Evolutionary conservation across 768 basidiomycete species (phyloP), one percentile per base, ranked within the genome.

Genomic region (Amanita inopinata): DNA sequence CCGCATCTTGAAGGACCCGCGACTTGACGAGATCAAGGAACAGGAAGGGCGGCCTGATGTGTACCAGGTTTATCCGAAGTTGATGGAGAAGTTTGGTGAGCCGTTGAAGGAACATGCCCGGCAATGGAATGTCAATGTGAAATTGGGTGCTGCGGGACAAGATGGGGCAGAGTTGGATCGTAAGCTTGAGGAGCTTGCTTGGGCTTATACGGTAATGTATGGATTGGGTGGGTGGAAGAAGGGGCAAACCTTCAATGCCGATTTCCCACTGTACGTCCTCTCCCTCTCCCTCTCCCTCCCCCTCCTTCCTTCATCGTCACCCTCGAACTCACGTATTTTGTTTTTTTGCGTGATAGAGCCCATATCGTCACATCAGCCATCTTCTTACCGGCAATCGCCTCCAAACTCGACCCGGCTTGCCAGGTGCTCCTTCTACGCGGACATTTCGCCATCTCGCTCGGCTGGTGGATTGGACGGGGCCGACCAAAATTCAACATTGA

Each of bases 331-430:
- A n/a, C n/a, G n/a, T n/a, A n/a, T n/a, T n/a, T n/a, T n/a, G n/a
- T n/a, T n/a, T n/a, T n/a, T n/a, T n/a, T n/a, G n/a, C n/a, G 4
- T 23, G 2, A 1, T 37, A 80, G 75, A 17, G 71, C 76, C 57
- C 78, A 70, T 47, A 54, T 73, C 2, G 71, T 80, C 19, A 81
- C 78, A 0, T 80, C 78, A 1, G 64, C 73, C 2, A 46, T 79
- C 23, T 78, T 80, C 60, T 53, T 78, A 10, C 61, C 70, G 2
- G 65, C 72, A 0, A 43, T 71, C 36, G 48, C 65, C 32, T 50
- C 56, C 1, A 49, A 39, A 5, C 57, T 69, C 35, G 57, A 59
- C 4, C 56, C 61, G 12, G 31, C 51, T 11, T 69, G 68, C 0
- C 67, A 70, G 36, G 58, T 60, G 7, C 50, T 68, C 20, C 61